These are phyloP conservation scores for Zalerion maritima DNA, from an alignment of 495 filamentous ascomycete species.

Conservation along the genomic window DNA sequence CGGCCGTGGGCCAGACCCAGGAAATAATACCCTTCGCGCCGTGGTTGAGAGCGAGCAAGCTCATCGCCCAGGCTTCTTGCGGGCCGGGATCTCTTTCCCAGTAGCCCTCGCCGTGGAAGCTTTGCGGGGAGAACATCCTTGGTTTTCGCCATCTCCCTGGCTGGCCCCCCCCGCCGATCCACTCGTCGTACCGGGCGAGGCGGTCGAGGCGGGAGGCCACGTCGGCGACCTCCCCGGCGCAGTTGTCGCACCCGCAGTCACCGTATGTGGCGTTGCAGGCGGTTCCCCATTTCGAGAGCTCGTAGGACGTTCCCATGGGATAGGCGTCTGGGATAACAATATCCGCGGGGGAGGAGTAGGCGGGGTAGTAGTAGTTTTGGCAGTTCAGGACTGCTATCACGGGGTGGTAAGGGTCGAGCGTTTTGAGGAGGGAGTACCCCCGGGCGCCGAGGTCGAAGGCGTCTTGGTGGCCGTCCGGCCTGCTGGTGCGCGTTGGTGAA, in stretches of 20 bases:
- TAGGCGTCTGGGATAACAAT: constrained; percentile 56
- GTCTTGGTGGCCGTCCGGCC: constrained; percentile 49
- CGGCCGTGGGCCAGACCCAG: constrained; percentile 40
- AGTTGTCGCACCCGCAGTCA: constrained; percentile 62
- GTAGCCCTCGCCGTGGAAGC: constrained; percentile 47
- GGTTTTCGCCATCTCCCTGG: constrained; percentile 40
- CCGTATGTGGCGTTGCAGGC: constrained; percentile 51
- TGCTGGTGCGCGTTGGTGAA: too few species aligned
- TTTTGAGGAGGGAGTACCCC: constrained; percentile 31
- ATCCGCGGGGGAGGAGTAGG: constrained; percentile 46
- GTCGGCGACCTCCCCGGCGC: constrained; percentile 39
- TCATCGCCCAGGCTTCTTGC: constrained; percentile 45
- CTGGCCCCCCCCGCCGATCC: constrained; percentile 33
- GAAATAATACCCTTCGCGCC: constrained; percentile 38
- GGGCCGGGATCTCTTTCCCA: constrained; percentile 42
- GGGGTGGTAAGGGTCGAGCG: constrained; percentile 54
- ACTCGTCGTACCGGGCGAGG: constrained; percentile 28
- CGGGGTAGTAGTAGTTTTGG: constrained; percentile 51
- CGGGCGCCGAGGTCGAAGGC: constrained; percentile 31
- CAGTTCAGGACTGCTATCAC: constrained; percentile 54
- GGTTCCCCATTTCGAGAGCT: constrained; percentile 35
- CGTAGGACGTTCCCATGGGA: constrained; percentile 44
- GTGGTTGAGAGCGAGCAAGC: constrained; percentile 44
- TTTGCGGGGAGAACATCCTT: constrained; percentile 47
- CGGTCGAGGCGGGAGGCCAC: constrained; percentile 38